Conservation (phyloP, 2,329 filamentous ascomycete species). For the Xylaria sp. region DNA sequence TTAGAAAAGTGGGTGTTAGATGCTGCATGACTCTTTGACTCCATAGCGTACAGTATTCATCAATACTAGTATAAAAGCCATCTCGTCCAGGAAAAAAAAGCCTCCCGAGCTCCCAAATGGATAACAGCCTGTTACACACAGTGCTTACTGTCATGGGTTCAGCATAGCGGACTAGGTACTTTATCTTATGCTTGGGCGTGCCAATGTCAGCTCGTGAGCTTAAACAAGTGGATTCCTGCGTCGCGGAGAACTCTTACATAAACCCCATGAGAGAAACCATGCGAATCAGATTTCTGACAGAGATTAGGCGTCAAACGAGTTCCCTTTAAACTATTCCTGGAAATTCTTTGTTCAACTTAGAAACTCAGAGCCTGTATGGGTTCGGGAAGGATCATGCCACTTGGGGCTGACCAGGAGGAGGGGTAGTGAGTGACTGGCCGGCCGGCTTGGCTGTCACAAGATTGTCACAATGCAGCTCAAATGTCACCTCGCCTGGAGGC, state of each 20-base stretch:
- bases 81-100: background rate
- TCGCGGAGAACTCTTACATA: background rate
- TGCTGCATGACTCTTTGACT: constrained; percentile 38
- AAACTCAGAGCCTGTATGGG: constrained; percentile 13
- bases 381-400: constrained; percentile 25
- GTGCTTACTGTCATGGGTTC: background rate
- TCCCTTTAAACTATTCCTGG: constrained; percentile 7
- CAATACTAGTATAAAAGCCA: background rate
- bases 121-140: constrained; percentile 12
- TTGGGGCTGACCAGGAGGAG: constrained; percentile 20
- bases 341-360: background rate
- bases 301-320: background rate
- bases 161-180: background rate
- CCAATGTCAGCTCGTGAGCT: constrained; percentile 9
- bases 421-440: constrained; percentile 12
- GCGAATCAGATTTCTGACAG: background rate
- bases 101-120: constrained; percentile 7
- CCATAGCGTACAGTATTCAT: constrained; percentile 10
- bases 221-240: too few species aligned
- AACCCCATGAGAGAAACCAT: background rate
- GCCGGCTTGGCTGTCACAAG: constrained; percentile 32
- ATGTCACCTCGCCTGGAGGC: constrained; percentile 26
- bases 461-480: constrained; percentile 33
- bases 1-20: constrained; percentile 23
- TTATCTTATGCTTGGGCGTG: too few species aligned